phyloP scores from a whole-genome alignment of 768 basidiomycete species.

The Amanita phalloides region DNA sequence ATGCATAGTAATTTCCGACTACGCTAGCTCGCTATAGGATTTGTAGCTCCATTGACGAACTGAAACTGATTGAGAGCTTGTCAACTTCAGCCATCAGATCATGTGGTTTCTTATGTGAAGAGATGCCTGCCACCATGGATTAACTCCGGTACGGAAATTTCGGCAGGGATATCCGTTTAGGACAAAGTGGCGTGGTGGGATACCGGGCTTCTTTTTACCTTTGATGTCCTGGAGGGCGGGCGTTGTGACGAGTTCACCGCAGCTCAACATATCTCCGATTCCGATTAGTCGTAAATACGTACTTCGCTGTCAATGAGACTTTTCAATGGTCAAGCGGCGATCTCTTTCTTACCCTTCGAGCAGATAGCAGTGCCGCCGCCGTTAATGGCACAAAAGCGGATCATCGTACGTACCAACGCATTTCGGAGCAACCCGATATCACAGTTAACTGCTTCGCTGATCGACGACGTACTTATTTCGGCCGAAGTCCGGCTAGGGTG shows the following conservation, averaged over 20 bases:
- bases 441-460: neutral
- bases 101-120: conserved; percentile 1
- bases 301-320: neutral
- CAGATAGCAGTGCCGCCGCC: neutral
- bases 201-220: neutral
- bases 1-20: neutral
- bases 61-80: neutral
- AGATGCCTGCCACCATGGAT: neutral
- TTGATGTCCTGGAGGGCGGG: no score
- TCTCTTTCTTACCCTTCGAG: neutral
- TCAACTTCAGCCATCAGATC: neutral
- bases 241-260: neutral
- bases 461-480: neutral
- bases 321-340: conserved; percentile 2
- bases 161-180: neutral
- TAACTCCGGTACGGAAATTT: neutral
- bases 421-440: neutral
- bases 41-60: neutral
- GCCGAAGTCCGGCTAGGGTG: neutral
- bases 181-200: neutral
- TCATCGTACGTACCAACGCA: neutral
- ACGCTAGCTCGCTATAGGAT: neutral
- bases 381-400: neutral
- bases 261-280: neutral
- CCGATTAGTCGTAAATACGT: no score